Evolutionary conservation across 495 filamentous ascomycete species (phyloP).

Genomic region (Wilcoxina mikolae): DNA sequence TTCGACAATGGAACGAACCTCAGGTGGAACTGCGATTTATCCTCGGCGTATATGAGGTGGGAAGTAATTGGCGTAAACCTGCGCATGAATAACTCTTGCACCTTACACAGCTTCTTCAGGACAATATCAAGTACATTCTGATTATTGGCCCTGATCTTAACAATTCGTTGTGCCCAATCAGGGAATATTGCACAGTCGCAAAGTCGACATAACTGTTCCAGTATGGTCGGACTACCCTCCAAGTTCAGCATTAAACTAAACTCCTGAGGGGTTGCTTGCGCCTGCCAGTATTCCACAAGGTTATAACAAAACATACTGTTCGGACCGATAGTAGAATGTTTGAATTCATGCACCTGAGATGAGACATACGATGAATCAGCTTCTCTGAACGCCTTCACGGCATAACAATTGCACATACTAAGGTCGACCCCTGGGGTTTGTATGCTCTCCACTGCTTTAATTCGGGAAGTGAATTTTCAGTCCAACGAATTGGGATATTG

Average conservation of each 20-base stretch:
- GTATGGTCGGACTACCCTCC: background rate
- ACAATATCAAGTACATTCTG: background rate
- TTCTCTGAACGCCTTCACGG: background rate
- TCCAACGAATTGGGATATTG: background rate
- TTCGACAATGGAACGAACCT: background rate
- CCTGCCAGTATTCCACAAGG: background rate
- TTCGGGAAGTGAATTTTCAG: background rate
- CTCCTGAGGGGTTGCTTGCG: background rate
- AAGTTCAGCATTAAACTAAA: conserved; percentile 1
- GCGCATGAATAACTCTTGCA: background rate
- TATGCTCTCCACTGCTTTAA: background rate
- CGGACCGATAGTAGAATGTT: background rate
- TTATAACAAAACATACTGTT: background rate
- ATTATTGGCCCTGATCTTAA: background rate
- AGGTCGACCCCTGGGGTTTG: background rate
- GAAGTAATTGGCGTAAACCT: background rate
- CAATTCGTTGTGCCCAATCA: background rate
- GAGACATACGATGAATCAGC: background rate
- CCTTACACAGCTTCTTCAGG: background rate
- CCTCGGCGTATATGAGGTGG: background rate
- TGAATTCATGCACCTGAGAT: background rate
- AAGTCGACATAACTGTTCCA: background rate
- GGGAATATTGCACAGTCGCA: conserved; percentile 2
- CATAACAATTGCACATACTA: background rate
- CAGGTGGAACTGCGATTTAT: background rate